phyloP scores from a whole-genome alignment of 2,329 filamentous ascomycete genomes.

The Cryphonectria nitschkei region DNA sequence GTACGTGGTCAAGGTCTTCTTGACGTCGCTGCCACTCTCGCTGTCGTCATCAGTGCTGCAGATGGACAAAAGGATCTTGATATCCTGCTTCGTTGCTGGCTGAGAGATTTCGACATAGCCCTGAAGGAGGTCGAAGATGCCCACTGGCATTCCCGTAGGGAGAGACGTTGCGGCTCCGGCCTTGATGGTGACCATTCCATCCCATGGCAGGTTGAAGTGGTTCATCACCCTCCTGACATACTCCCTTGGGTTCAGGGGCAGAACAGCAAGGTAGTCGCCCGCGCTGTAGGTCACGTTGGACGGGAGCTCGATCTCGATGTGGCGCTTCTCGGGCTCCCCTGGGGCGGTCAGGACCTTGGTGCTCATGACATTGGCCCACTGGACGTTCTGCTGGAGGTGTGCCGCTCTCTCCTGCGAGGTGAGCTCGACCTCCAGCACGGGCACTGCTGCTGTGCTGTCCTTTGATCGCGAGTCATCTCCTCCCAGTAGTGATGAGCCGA shows the following conservation, averaged over 20 bases:
- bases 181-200: slow-evolving; percentile 65
- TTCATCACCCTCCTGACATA: slow-evolving; percentile 67
- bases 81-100: slow-evolving; percentile 66
- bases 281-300: slow-evolving; percentile 67
- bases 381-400: slow-evolving; percentile 65
- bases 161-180: slow-evolving; percentile 56
- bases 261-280: slow-evolving; percentile 76
- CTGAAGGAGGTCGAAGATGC: slow-evolving; percentile 65
- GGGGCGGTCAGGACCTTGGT: slow-evolving; percentile 50
- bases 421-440: slow-evolving; percentile 51
- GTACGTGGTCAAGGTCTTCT: slow-evolving; percentile 45
- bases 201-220: slow-evolving; percentile 69
- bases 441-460: background rate
- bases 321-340: slow-evolving; percentile 52
- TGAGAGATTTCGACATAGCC: slow-evolving; percentile 75
- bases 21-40: slow-evolving; percentile 31
- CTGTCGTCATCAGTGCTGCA: slow-evolving; percentile 22
- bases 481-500: slow-evolving; percentile 17
- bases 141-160: slow-evolving; percentile 59
- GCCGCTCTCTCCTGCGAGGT: slow-evolving; percentile 55
- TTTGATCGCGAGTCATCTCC: background rate
- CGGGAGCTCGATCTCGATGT: slow-evolving; percentile 71
- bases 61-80: background rate
- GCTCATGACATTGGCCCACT: slow-evolving; percentile 61
- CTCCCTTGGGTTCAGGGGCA: slow-evolving; percentile 69